Conservation (phyloP, 805 yeast genomes). For the Spathaspora gorwiae region DNA sequence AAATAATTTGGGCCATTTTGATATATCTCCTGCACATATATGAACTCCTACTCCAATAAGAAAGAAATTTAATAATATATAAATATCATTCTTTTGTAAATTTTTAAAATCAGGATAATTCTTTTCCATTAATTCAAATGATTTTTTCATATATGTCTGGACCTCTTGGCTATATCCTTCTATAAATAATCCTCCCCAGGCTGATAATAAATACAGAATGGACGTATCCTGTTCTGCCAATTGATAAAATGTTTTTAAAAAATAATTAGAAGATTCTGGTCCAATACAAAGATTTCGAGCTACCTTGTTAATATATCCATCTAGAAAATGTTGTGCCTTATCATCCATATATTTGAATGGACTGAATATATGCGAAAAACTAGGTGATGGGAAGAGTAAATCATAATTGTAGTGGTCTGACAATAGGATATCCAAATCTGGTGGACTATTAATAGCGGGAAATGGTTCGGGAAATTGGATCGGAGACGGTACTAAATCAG, state of each 20-base stretch:
- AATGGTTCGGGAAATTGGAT: neutral
- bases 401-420: neutral
- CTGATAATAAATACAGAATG: conserved; percentile 18
- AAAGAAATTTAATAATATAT: conserved; percentile 13
- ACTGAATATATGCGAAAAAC: conserved; percentile 6
- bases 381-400: neutral
- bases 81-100: conserved; percentile 9
- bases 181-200: conserved; percentile 24
- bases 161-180: conserved; percentile 11
- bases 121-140: conserved; percentile 6
- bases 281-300: conserved; percentile 14
- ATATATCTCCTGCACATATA: conserved; percentile 18
- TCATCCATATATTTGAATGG: conserved; percentile 9
- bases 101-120: conserved; percentile 3
- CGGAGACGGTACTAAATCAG: neutral
- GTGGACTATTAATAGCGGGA: neutral
- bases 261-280: conserved; percentile 18
- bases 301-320: conserved; percentile 15
- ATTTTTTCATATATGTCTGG: conserved; percentile 5
- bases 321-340: conserved; percentile 13
- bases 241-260: conserved; percentile 16
- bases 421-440: neutral
- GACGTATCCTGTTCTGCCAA: conserved; percentile 17
- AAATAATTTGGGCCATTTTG: conserved; percentile 13
- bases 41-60: conserved; percentile 12